Base-by-base conservation (phyloP, 495 filamentous ascomycete species). In the Xylaria palmicola region DNA sequence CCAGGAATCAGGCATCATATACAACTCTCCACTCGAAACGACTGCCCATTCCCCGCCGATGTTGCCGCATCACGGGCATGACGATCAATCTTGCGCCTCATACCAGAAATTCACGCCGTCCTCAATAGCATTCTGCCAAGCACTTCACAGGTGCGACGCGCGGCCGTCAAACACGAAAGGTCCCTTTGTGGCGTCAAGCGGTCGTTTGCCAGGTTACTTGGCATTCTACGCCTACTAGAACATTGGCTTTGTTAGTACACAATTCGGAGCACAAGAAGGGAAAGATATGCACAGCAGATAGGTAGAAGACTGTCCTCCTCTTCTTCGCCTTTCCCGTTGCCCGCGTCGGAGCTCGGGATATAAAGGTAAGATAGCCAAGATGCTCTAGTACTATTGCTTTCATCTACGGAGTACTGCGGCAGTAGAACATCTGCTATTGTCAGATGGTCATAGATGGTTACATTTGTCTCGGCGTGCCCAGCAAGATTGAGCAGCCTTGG, bases 91-190 rank as follows among this genome's bases (percentile, higher is more conserved):
- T 22, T 12, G 19, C 8, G 43, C 26, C n/a, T n/a, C n/a, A n/a
- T 13, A 24, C 32, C 13, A 36, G 13, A 2, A 26, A 5, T 45
- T 5, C 9, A 45, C 19, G 15, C 7, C 22, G 12, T 55, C 13
- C 22, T 37, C 51, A 24, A 55, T 55, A 7, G 41, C 29, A 22
- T 22, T 22, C 36, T n/a, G 51, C 51, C 51, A 55, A 55, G 51
- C 24, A 12, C 52, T 22, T 10, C 15, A 30, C 9, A 24, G 20
- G 19, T 43, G 29, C 15, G 7, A 26, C 26, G 37, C 39, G n/a
- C 37, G 27, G 22, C 9, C 17, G 22, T 22, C 27, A 30, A 49
- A 26, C n/a, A 29, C 34, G 1, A 26, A 19, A 24, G 52, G 6
- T 44, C 39, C 15, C 34, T 22, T 44, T 7, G 26, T 43, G 53